A percentile compares a stretch with the other conserved stretches of the same genome.
phyloP scores from a whole-genome alignment of 139 green algal species.

The Closterium sp. region DNA sequence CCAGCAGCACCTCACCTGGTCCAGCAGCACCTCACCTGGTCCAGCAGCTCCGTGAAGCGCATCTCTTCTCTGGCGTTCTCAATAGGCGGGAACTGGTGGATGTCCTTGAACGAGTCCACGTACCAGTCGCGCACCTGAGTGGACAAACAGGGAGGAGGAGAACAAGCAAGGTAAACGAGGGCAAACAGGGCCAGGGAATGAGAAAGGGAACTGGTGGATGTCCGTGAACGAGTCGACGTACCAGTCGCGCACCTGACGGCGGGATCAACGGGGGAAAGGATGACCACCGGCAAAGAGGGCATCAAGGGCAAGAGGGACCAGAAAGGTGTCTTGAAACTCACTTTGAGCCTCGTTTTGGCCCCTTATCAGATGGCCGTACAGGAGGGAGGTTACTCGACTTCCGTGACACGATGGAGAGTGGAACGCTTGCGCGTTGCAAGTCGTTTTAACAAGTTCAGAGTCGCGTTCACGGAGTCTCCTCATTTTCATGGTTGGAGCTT shows the following conservation, averaged over 20 bases:
- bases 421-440: too few relatives aligned
- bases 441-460: too few relatives aligned
- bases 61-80: constrained; percentile 70
- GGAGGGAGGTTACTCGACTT: too few relatives aligned
- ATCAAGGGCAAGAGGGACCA: background rate
- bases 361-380: too few relatives aligned
- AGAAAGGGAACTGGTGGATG: constrained; percentile 69
- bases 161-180: background rate
- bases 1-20: too few relatives aligned
- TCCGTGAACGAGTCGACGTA: constrained; percentile 95
- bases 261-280: too few relatives aligned
- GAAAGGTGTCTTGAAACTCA: too few relatives aligned
- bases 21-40: constrained; percentile 58
- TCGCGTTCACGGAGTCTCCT: too few relatives aligned
- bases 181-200: background rate
- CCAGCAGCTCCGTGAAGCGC: constrained; percentile 87
- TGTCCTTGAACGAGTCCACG: constrained; percentile 90
- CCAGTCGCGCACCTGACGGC: constrained; percentile 94
- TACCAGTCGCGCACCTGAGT: constrained; percentile 98
- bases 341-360: too few relatives aligned
- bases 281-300: too few relatives aligned
- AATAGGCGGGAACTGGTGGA: constrained; percentile 74
- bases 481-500: too few relatives aligned
- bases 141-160: background rate
- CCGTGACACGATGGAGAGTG: too few relatives aligned